Percentiles rank a stretch among this genome's conserved stretches.
phyloP scores from a whole-genome alignment of 768 basidiomycete species.

The Macrocybe gigantea region DNA sequence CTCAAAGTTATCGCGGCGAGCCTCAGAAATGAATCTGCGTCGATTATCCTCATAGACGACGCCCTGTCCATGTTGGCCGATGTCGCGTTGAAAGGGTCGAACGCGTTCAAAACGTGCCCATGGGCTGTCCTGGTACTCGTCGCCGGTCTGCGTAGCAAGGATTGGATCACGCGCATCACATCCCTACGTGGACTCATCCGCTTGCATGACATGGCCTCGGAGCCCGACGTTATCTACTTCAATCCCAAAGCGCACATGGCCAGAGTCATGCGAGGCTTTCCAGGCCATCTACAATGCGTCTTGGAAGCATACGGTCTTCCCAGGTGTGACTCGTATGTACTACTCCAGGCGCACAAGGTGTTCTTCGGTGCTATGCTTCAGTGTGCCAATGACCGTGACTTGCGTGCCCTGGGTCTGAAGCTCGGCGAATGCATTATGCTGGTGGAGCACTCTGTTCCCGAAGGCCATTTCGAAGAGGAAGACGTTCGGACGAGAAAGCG shows the following conservation, averaged over 20 bases:
- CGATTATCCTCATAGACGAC: slow-evolving; percentile 43
- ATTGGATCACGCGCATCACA: slow-evolving; percentile 44
- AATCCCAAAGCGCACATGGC: slow-evolving; percentile 45
- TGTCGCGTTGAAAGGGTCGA: slow-evolving; percentile 38
- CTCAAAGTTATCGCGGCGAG: slow-evolving; percentile 36
- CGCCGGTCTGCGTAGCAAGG: slow-evolving; percentile 47
- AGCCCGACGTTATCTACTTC: slow-evolving; percentile 36
- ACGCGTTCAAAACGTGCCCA: slow-evolving; percentile 38
- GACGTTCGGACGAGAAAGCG: slow-evolving; percentile 34
- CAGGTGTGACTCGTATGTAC: slow-evolving; percentile 42
- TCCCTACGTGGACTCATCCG: slow-evolving; percentile 51
- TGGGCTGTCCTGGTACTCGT: slow-evolving; percentile 43
- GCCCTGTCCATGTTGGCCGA: slow-evolving; percentile 40
- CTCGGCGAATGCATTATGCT: slow-evolving; percentile 44
- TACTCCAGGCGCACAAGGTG: slow-evolving; percentile 31
- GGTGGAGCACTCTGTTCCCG: slow-evolving; percentile 55
- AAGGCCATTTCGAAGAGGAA: slow-evolving; percentile 48
- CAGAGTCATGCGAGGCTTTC: slow-evolving; percentile 35
- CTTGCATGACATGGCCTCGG: slow-evolving; percentile 35
- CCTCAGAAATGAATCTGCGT: slow-evolving; percentile 36
- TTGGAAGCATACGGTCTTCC: slow-evolving; percentile 42
- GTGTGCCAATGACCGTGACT: slow-evolving; percentile 38
- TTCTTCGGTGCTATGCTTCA: slow-evolving; percentile 51
- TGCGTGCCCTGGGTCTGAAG: slow-evolving; percentile 44
- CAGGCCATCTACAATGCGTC: slow-evolving; percentile 38